Evolutionary conservation across 495 filamentous ascomycete species (phyloP).

Genomic region (Trichoderma asperelloides): DNA sequence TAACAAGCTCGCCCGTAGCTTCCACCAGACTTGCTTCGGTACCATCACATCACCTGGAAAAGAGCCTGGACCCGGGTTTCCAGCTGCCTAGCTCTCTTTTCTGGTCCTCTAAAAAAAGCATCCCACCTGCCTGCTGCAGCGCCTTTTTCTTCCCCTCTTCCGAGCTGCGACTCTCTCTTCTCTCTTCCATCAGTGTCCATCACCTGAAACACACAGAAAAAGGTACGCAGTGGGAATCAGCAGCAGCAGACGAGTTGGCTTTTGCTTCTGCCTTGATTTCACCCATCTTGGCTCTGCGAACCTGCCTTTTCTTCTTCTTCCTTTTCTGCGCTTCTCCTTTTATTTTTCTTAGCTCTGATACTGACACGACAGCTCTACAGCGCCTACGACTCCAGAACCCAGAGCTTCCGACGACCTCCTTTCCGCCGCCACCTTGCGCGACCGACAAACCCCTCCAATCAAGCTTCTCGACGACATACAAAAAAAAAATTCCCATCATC

Average conservation of each 20-base stretch:
- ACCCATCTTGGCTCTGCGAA: neutral
- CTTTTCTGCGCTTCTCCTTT: neutral
- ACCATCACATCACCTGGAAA: neutral
- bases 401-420: neutral
- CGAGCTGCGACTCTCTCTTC: neutral
- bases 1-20: constrained; percentile 4
- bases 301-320: neutral
- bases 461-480: neutral
- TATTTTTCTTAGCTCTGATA: neutral
- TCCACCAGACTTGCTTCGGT: neutral
- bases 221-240: neutral
- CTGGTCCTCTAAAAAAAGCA: neutral
- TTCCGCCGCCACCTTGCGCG: neutral
- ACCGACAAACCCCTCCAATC: neutral
- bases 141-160: neutral
- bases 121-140: neutral
- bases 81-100: neutral
- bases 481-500: neutral
- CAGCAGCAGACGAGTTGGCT: neutral
- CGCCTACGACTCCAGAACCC: neutral
- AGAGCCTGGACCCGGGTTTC: neutral
- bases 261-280: neutral
- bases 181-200: neutral
- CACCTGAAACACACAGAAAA: neutral
- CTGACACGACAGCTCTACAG: neutral